A percentile compares a stretch with the other conserved stretches of the same genome.
These are phyloP conservation scores for Botrytis paeoniae DNA, from an alignment of 2,329 filamentous ascomycete genomes.

Conservation along the genomic window DNA sequence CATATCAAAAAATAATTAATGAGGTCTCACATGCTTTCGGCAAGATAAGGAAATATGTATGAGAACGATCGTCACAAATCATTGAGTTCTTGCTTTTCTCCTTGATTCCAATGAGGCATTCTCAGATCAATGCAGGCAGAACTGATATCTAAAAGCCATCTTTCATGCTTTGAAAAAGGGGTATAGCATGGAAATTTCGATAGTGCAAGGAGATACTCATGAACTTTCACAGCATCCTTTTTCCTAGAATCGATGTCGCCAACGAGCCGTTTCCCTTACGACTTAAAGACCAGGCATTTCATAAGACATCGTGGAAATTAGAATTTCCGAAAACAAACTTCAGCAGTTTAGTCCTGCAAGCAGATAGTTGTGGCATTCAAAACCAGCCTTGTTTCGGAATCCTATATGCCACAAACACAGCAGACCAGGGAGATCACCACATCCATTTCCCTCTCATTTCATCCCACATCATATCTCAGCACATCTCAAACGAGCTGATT, in stretches of 20 bases:
- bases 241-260: neutral
- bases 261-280: neutral
- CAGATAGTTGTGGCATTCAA: slow-evolving; percentile 7
- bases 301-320: slow-evolving; percentile 1
- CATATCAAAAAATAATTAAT: neutral
- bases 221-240: neutral
- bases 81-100: neutral
- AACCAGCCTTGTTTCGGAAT: neutral
- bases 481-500: neutral
- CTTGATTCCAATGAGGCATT: neutral
- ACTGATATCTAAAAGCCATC: neutral
- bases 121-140: neutral
- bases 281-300: neutral
- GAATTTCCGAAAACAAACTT: neutral
- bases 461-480: neutral
- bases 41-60: neutral
- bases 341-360: neutral
- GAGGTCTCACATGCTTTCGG: slow-evolving; percentile 11
- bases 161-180: neutral
- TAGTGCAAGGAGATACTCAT: neutral
- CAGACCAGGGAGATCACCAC: neutral
- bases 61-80: neutral
- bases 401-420: neutral
- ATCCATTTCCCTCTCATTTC: neutral
- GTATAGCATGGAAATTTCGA: neutral